A percentile compares a stretch with the other conserved stretches of the same genome.
Evolutionary conservation across 225 moss, liverwort and hornwort species (phyloP).

Genomic region (Sphagnum tenellum): DNA sequence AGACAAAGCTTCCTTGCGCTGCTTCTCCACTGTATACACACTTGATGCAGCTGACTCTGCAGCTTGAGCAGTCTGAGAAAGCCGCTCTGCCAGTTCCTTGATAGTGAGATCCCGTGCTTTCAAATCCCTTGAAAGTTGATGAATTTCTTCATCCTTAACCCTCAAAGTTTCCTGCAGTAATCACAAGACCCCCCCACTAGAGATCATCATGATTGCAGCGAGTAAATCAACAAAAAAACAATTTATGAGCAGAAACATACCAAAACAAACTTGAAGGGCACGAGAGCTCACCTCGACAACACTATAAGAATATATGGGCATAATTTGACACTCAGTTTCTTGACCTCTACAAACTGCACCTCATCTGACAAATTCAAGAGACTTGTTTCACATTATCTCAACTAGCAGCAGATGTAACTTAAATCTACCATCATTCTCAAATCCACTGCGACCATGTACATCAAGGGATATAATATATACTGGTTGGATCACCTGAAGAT

Average conservation of each 20-base stretch:
- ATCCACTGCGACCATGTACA: not conserved
- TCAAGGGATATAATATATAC: not conserved
- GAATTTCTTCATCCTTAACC: constrained; percentile 75
- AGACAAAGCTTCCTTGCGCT: constrained; percentile 31
- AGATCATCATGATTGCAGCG: not conserved
- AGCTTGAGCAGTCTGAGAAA: constrained; percentile 49
- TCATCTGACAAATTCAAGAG: too few relatives aligned
- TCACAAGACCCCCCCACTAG: too few relatives aligned
- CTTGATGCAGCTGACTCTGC: constrained; percentile 57
- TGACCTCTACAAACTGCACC: too few relatives aligned
- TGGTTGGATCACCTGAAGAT: not conserved
- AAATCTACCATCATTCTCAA: too few relatives aligned
- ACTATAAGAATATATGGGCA: not conserved
- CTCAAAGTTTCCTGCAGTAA: constrained; percentile 52
- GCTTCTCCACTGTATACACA: constrained; percentile 42
- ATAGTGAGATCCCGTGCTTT: constrained; percentile 67
- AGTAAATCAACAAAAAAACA: not conserved
- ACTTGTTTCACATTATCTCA: too few relatives aligned
- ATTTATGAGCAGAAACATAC: not conserved
- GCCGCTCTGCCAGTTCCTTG: constrained; percentile 61
- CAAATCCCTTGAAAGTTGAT: constrained; percentile 56
- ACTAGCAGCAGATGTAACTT: too few relatives aligned
- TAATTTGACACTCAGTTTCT: not conserved
- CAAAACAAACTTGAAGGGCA: not conserved
- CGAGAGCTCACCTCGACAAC: not conserved